These are phyloP conservation scores for Aspergillus sp. DNA, from an alignment of 2,329 filamentous ascomycete species.

Conservation along the genomic window DNA sequence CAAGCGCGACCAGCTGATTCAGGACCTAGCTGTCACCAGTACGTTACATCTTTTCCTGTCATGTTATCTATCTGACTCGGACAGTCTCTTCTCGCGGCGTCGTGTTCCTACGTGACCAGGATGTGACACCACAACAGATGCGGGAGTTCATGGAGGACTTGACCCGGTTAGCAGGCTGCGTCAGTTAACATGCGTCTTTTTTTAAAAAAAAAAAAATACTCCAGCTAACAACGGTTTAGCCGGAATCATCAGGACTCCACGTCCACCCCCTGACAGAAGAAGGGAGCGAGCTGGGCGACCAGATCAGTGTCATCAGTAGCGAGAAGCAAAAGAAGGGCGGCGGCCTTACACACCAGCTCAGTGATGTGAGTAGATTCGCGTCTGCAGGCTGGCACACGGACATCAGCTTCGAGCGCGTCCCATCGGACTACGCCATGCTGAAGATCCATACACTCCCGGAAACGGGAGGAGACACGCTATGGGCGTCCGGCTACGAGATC, in stretches of 20 bases:
- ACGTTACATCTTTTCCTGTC: slow-evolving; percentile 18
- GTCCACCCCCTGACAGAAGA: slow-evolving; percentile 61
- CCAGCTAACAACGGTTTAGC: slow-evolving; percentile 32
- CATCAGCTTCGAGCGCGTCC: slow-evolving; percentile 64
- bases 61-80: background rate
- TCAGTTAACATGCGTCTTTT: slow-evolving; percentile 15
- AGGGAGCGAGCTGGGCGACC: slow-evolving; percentile 55
- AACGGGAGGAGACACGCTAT: slow-evolving; percentile 63
- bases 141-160: slow-evolving; percentile 50
- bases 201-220: too few relatives aligned
- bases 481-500: slow-evolving; percentile 66
- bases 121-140: slow-evolving; percentile 63
- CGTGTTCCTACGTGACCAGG: slow-evolving; percentile 68
- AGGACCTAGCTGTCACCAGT: slow-evolving; percentile 68
- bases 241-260: slow-evolving; percentile 55
- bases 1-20: slow-evolving; percentile 62
- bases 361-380: slow-evolving; percentile 36
- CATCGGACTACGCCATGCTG: slow-evolving; percentile 63
- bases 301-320: slow-evolving; percentile 66
- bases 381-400: slow-evolving; percentile 58
- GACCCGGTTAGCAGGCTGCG: slow-evolving; percentile 45
- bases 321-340: slow-evolving; percentile 51
- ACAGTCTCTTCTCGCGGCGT: slow-evolving; percentile 67
- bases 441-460: slow-evolving; percentile 57
- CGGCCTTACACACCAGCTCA: slow-evolving; percentile 32